Evolutionary conservation across 139 green algal genomes (phyloP).

Genomic region (Nannochloris sp.): DNA sequence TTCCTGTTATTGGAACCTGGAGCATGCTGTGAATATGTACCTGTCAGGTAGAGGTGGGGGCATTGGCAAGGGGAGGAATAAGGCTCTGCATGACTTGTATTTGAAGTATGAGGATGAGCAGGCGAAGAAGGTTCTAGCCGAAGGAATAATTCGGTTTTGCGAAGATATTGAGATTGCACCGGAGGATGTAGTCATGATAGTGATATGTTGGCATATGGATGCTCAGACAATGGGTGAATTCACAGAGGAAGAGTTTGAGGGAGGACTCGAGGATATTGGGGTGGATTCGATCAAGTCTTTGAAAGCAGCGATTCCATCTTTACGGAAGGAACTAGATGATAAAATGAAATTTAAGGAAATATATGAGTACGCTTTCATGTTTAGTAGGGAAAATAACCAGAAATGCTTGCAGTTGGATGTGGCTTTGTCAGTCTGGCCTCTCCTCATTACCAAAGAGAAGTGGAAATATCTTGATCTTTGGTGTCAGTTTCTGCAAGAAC

Average conservation of each 20-base stretch:
- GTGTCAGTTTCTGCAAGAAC: conserved; percentile 71
- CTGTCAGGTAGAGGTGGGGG: conserved; percentile 19
- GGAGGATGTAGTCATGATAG: conserved; percentile 75
- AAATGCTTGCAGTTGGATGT: conserved; percentile 88
- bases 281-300: conserved; percentile 63
- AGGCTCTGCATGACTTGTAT: not conserved
- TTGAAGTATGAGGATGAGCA: not conserved
- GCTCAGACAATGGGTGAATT: conserved; percentile 78
- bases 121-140: conserved; percentile 39
- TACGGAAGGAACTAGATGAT: conserved; percentile 55
- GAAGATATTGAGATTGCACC: conserved; percentile 71
- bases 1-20: conserved; percentile 32
- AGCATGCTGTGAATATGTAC: conserved; percentile 43
- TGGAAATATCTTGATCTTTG: conserved; percentile 63
- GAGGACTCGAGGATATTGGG: conserved; percentile 47
- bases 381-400: conserved; percentile 80
- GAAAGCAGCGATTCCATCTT: conserved; percentile 47
- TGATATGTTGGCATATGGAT: conserved; percentile 55
- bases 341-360: conserved; percentile 52
- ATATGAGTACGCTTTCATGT: conserved; percentile 77
- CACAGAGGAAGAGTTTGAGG: conserved; percentile 61
- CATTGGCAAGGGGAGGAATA: conserved; percentile 1
- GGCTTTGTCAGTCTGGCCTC: conserved; percentile 87
- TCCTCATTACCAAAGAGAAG: conserved; percentile 51
- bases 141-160: conserved; percentile 67